phyloP scores from a whole-genome alignment of 1,284 basidiomycete species.

The Tilletiopsis washingtonensis region DNA sequence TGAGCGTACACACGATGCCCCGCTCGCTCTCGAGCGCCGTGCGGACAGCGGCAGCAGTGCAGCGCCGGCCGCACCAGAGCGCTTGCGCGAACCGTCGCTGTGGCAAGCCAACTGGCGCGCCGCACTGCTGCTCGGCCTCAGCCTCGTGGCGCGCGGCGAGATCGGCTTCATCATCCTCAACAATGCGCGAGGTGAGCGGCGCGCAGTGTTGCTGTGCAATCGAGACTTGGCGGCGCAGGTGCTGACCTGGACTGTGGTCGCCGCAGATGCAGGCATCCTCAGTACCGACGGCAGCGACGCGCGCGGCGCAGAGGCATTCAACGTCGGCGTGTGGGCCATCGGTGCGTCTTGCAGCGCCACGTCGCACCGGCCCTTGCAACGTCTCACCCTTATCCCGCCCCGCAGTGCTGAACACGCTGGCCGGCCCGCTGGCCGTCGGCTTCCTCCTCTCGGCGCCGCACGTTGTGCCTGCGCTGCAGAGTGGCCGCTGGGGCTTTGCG shows the following conservation, averaged over 20 bases:
- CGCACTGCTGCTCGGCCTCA: constrained; percentile 49
- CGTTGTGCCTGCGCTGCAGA: no score
- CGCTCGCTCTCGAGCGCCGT: not conserved
- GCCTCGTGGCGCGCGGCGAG: constrained; percentile 56
- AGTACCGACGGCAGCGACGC: no score
- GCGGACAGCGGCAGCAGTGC: not conserved
- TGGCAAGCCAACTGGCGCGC: constrained; percentile 13
- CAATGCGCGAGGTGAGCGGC: constrained; percentile 1
- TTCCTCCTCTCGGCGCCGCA: no score
- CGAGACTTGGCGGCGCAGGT: not conserved
- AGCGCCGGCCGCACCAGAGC: not conserved
- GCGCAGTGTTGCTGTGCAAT: no score
- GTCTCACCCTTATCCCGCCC: not conserved
- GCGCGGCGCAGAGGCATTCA: constrained; percentile 15
- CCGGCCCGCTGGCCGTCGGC: constrained; percentile 18
- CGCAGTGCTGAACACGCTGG: constrained; percentile 18
- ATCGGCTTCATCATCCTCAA: constrained; percentile 50
- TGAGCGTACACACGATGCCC: no score
- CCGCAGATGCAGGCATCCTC: constrained; percentile 10
- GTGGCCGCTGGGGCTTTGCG: no score
- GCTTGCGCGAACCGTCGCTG: no score
- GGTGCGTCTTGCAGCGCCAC: no score
- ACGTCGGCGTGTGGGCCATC: constrained; percentile 24
- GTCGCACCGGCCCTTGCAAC: not conserved
- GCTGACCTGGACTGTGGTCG: constrained; percentile 2